Base-by-base conservation (phyloP, 176 grass and related monocot genomes). In the Rhynchospora tenuis region DNA sequence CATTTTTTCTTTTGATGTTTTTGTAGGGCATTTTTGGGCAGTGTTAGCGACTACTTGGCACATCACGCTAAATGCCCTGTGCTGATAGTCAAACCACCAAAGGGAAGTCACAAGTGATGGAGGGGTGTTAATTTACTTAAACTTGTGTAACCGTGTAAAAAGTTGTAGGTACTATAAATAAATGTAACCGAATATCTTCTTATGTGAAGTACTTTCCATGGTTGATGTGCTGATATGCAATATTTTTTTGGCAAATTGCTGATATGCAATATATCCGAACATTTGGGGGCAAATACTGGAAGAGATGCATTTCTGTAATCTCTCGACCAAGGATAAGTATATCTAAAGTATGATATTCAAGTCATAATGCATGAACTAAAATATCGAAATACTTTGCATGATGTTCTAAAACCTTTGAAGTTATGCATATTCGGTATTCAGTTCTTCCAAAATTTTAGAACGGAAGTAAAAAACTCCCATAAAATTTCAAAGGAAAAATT, bases 11-110 rank as follows among this genome's bases (percentile, higher is more conserved):
- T 65, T 80, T 52, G 13, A 54, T 80, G 23, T 54, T 65, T 48
- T 61, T 16, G 83, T 84, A 96, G 91, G 89, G 85, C 89, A 74
- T 85, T 93, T 14, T 62, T 97, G 20, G 94, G 94, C 87, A 97
- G 94, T 81, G 94, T 93, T 13, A 97, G 94, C 82, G 87, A 93
- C 81, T 93, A 93, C 78, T 84, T 91, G 27, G 83, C 82, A 16
- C 94, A 97, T 33, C 87, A 97, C n/a, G 89, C 91, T n/a, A 71
- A 64, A 71, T 97, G 94, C 81, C 91, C 94, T 0, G 81, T 93
- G 2, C 85, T 93, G 11, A 82, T 91, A 9, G 89, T 97, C 0
- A 93, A 85, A 81, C 91, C 87, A 6, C 80, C 79, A 7, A 90
- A 82, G 62, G 59, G 13, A 57, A 83, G 73, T 10, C 61, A 16